Base-by-base conservation (phyloP, 257 asterid genomes). In the Salvia hispanica region DNA sequence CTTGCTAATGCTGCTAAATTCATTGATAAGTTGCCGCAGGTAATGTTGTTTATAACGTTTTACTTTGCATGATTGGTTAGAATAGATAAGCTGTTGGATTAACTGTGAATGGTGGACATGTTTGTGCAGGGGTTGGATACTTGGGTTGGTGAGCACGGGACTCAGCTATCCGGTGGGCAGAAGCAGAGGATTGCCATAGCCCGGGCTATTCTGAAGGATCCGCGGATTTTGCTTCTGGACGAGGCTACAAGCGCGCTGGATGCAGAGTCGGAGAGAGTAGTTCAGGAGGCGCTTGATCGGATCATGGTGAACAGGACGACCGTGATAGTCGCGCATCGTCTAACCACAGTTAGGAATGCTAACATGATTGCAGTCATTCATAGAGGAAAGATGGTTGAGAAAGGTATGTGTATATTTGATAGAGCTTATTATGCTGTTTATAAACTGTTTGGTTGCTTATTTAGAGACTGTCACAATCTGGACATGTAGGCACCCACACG, bases 151-250 rank as follows among this genome's bases (percentile, higher is more conserved):
- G 97, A 90, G 50, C 97, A 90, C 46, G 97, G 97, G 14, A 84
- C 97, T 62, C 97, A 87, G 80, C 95, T 90, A 55, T 90, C 97
- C 9, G 97, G 97, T 14, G 97, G 97, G 42, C 97, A 90, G 76
- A 90, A 90, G 82, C 97, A 90, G 67, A 84, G 97, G 72, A 78
- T 90, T 5, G 97, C 95, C 34, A 90, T 90, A 66, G 94, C 97
- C 51, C 77, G 97, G 70, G 97, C 97, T 44, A 87, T 90, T 54
- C 65, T 87, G 6, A 90, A 90, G 72, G 86, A 90, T 34, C 97
- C 97, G 3, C 72, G 94, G 57, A 87, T 90, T 62, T 74, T 90
- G 58, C 97, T 90, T 62, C 78, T 90, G 6, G 97, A 90, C 57
- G 95, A 90, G 80, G 97, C 97, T 47, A 90, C 97, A 9, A 90